Evolutionary conservation across 208 protist genomes (phyloP), one percentile per base, ranked within the genome.

Genomic region (Lotmaria passim): DNA sequence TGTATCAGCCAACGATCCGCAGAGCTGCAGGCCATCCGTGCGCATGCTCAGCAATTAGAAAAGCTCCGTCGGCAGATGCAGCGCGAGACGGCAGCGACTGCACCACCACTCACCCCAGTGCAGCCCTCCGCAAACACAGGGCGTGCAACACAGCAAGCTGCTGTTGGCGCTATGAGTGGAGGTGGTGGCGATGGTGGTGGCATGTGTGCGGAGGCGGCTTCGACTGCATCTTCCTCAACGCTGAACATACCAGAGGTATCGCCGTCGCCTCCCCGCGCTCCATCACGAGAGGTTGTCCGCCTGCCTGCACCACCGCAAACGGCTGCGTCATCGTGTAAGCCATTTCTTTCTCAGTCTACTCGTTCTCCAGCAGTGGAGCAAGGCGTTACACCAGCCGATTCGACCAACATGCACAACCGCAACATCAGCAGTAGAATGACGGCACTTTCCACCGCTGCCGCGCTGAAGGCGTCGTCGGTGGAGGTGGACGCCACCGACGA

Each of bases 31-130:
- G 36, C 74, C 7, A 70, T 78, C 33, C 73, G 60, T 7, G 36
- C 30, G 0, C 73, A 78, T 47, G 73, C 65, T 12, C 26, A 53
- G 5, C 47, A 78, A 26, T 51, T 78, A 26, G 59, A 52, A 26
- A 62, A 38, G 31, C 51, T 78, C 7, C 73, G 60, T 0, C 58
- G 12, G 39, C 2, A 41, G 26, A 43, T 64, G 59, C 41, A 52
- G 2, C 47, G 38, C 21, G 17, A 41, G 6, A 21, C 26, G 24
- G 11, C n/a, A 31, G 24, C 21, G 8, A 33, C 23, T 8, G 12
- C 63, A 11, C n/a, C 14, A 0, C 12, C 5, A 17, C 15, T 36
- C 46, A 2, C 19, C 7, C 1, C 33, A 26, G 5, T n/a, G 10
- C n/a, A 33, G 2, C 55, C n/a, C 12, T 8, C n/a, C 2, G 17